Base-by-base conservation (phyloP, 2,329 filamentous ascomycete species). In the Sporothrix euskadiensis region DNA sequence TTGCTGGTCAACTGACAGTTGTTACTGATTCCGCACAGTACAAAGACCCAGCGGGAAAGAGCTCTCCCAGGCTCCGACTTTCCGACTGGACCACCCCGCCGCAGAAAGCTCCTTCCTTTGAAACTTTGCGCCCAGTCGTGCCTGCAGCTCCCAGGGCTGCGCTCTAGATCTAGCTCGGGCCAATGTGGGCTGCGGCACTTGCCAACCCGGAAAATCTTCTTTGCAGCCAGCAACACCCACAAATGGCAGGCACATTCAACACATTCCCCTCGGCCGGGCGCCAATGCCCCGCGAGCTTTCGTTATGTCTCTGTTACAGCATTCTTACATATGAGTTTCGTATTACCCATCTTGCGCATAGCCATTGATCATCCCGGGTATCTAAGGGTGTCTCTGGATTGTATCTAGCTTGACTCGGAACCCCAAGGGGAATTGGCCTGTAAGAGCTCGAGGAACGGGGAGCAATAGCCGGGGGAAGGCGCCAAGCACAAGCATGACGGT, bases 211-310 rank as follows among this genome's bases (percentile, higher is more conserved):
- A 74, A 78, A 78, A 78, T 78, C 74, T 73, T 78, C 77, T 78
- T 78, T 76, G 71, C 54, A 49, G 41, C 73, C 71, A 73, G 66
- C 66, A 75, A 39, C 57, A 39, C 32, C 57, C 57, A 61, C 57
- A 19, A 41, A n/a, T 9, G 14, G 32, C 9, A 10, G 10, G 10
- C 35, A 35, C 35, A 12, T 39, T 26, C 26, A 26, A 26, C 26
- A 26, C 26, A 47, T 78, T 78, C 78, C 78, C 75, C 78, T 79
- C 78, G 78, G 76, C 78, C 78, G 78, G 77, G 72, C 59, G 54
- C 61, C 73, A 76, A 63, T 68, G 66, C 68, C 26, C 32, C n/a
- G 69, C 56, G 68, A 56, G 61, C 69, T 41, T 35, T 35, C 12
- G n/a, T 12, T 52, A 8, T 19, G 44, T 22, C n/a, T 30, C 9